Conservation (phyloP, 1,139 yeast species). For the Kodamaea alishanica region DNA sequence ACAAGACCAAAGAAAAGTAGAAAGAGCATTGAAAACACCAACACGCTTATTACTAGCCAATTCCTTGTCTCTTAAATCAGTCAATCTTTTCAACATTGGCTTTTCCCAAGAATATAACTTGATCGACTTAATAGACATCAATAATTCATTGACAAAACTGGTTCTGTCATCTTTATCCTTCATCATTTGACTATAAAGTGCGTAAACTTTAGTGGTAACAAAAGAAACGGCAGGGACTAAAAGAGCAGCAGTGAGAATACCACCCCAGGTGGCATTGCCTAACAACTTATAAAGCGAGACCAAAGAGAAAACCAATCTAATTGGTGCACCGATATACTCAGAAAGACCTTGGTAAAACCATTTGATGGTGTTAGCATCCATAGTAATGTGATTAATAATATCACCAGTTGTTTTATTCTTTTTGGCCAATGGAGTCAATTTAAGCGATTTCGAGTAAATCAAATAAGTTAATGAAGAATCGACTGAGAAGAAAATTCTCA, state of each 20-base stretch:
- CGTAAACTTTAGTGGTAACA: slow-evolving; percentile 18
- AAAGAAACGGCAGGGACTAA: slow-evolving; percentile 20
- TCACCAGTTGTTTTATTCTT: slow-evolving; percentile 28
- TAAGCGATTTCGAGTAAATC: slow-evolving; percentile 24
- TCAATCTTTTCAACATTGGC: slow-evolving; percentile 21
- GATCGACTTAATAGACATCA: slow-evolving; percentile 25
- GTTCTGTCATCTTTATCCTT: slow-evolving; percentile 26
- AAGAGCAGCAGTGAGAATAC: slow-evolving; percentile 20
- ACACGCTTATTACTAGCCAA: slow-evolving; percentile 15
- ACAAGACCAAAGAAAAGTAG: slow-evolving; percentile 21
- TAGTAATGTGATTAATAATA: slow-evolving; percentile 26
- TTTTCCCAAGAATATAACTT: slow-evolving; percentile 21
- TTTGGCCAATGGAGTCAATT: slow-evolving; percentile 25
- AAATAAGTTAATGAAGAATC: slow-evolving; percentile 21
- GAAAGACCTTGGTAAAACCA: slow-evolving; percentile 17
- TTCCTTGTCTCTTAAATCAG: slow-evolving; percentile 21
- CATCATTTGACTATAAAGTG: slow-evolving; percentile 20
- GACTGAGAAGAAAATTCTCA: slow-evolving; percentile 16
- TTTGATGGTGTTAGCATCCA: slow-evolving; percentile 21
- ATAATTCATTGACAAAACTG: slow-evolving; percentile 25
- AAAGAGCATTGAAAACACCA: slow-evolving; percentile 20
- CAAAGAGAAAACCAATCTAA: slow-evolving; percentile 20
- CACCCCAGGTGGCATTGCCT: slow-evolving; percentile 26
- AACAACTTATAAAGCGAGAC: slow-evolving; percentile 21
- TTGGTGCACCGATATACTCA: slow-evolving; percentile 21